These are phyloP conservation scores for Hydnomerulius pinastri DNA, from an alignment of 768 basidiomycete species.

Conservation along the genomic window DNA sequence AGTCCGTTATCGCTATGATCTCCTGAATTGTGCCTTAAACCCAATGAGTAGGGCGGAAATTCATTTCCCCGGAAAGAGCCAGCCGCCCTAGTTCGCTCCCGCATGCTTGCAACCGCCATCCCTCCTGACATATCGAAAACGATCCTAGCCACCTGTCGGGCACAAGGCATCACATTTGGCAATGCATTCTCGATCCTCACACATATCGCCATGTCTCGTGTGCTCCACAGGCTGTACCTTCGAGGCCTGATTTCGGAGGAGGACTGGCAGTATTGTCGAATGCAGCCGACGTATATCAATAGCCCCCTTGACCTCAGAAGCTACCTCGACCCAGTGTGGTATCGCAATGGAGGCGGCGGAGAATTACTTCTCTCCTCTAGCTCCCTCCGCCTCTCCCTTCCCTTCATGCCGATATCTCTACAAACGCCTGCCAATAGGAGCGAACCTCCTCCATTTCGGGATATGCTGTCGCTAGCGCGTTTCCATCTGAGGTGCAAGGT, in stretches of 20 bases:
- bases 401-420: constrained; percentile 42
- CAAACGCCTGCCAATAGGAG: constrained; percentile 25
- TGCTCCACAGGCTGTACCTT: constrained; percentile 44
- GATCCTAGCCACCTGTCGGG: constrained; percentile 39
- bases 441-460: constrained; percentile 36
- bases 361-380: constrained; percentile 44
- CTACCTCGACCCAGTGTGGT: constrained; percentile 47
- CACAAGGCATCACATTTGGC: constrained; percentile 47
- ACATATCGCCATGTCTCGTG: constrained; percentile 49
- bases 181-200: too few relatives aligned
- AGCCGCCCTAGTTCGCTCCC: constrained; percentile 41
- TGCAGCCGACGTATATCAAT: constrained; percentile 47
- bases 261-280: constrained; percentile 51
- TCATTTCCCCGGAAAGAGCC: constrained; percentile 52
- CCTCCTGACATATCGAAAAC: constrained; percentile 26
- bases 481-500: constrained; percentile 43
- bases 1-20: constrained; percentile 3
- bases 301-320: constrained; percentile 53
- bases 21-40: neutral
- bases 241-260: constrained; percentile 43
- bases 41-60: constrained; percentile 42
- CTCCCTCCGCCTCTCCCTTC: constrained; percentile 44
- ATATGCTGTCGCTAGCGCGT: constrained; percentile 42
- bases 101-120: constrained; percentile 20
- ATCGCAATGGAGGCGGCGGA: constrained; percentile 38